These are phyloP conservation scores for Bryum argenteum DNA, from an alignment of 225 moss, liverwort and hornwort species.

Conservation along the genomic window DNA sequence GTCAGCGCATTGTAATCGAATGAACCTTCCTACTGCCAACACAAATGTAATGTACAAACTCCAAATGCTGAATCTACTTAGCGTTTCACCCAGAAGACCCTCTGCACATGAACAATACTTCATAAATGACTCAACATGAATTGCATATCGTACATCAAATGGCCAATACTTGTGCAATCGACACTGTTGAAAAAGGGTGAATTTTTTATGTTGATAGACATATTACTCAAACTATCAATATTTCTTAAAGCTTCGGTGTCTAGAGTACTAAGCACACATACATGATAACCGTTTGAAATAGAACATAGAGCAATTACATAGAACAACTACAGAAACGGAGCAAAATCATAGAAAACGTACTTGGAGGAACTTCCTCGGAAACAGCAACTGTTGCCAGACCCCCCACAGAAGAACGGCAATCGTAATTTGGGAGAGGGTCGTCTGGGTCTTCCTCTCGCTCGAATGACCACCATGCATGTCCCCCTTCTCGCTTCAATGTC, in stretches of 20 bases:
- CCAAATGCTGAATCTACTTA: constrained; percentile 96
- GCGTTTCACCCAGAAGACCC: constrained; percentile 85
- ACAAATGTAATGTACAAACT: constrained; percentile 97
- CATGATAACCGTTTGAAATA: background rate
- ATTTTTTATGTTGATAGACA: too few species aligned
- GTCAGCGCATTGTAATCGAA: constrained; percentile 92
- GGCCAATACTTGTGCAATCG: background rate
- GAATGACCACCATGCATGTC: constrained; percentile 92
- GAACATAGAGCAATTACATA: too few species aligned
- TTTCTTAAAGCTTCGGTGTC: background rate
- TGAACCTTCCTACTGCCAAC: constrained; percentile 92
- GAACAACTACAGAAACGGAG: background rate
- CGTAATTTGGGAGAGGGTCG: constrained; percentile 33
- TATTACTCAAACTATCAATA: too few species aligned
- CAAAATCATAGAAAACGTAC: constrained; percentile 42
- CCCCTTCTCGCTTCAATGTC: constrained; percentile 70
- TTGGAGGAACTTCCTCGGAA: constrained; percentile 93
- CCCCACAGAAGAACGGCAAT: constrained; percentile 50
- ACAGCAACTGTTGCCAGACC: constrained; percentile 72
- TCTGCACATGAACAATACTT: constrained; percentile 43
- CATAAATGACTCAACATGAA: constrained; percentile 6
- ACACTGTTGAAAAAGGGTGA: background rate
- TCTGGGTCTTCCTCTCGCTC: constrained; percentile 48
- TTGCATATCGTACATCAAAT: background rate
- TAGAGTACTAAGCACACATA: constrained; percentile 4